phyloP scores from a whole-genome alignment of 495 filamentous ascomycete species.

The Penicillium ochrochloron region DNA sequence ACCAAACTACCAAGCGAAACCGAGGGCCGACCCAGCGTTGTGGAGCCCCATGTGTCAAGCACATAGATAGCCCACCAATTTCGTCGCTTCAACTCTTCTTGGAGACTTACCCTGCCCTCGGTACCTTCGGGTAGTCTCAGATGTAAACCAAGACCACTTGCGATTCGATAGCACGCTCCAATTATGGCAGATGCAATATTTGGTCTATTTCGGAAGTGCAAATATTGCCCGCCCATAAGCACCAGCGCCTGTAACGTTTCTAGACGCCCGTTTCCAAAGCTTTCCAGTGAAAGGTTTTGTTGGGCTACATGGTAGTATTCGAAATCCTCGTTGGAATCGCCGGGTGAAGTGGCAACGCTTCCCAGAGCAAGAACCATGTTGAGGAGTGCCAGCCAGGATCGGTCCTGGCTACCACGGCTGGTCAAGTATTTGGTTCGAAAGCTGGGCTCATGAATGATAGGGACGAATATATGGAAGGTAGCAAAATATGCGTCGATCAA shows the following conservation, averaged over 20 bases:
- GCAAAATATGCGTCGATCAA: constrained; percentile 21
- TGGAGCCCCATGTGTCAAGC: constrained; percentile 71
- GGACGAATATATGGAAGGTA: constrained; percentile 13
- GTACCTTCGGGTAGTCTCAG: constrained; percentile 57
- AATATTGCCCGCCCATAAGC: constrained; percentile 70
- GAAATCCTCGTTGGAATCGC: constrained; percentile 66
- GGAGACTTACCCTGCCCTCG: constrained; percentile 41
- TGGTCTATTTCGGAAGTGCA: constrained; percentile 73
- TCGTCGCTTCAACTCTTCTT: constrained; percentile 63
- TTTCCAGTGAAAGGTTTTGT: constrained; percentile 65
- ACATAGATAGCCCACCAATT: constrained; percentile 75
- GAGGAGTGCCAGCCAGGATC: constrained; percentile 67
- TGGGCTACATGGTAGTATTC: constrained; percentile 67
- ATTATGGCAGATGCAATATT: constrained; percentile 61
- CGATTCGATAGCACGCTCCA: constrained; percentile 69
- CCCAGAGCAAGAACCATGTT: constrained; percentile 77
- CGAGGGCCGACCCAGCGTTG: constrained; percentile 59
- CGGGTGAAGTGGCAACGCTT: constrained; percentile 65
- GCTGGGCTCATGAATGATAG: constrained; percentile 18
- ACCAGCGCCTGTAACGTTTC: constrained; percentile 68
- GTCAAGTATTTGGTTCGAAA: constrained; percentile 19
- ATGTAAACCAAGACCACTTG: constrained; percentile 66
- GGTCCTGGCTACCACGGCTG: constrained; percentile 41
- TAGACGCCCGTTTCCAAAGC: constrained; percentile 67
- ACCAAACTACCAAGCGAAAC: constrained; percentile 22